A percentile compares a stretch with the other conserved stretches of the same genome.
Evolutionary conservation across 495 filamentous ascomycete species (phyloP).

Genomic region (Daldinia bambusicola): DNA sequence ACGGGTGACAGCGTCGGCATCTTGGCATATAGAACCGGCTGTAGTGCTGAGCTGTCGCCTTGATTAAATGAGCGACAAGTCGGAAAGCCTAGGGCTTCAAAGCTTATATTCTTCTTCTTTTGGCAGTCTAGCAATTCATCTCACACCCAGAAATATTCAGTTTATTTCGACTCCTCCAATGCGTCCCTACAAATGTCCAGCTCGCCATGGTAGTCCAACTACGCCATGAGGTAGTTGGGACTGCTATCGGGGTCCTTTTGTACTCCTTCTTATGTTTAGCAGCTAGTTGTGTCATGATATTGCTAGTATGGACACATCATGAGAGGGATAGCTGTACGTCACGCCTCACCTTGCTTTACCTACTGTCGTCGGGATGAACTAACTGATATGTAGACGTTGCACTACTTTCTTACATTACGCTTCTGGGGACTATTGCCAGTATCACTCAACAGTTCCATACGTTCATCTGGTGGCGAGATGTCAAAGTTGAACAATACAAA

Average conservation of each 20-base stretch:
- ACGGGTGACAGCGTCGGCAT: conserved; percentile 36
- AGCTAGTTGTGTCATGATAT: conserved; percentile 50
- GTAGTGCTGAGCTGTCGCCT: conserved; percentile 23
- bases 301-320: conserved; percentile 56
- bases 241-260: conserved; percentile 51
- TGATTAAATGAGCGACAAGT: conserved; percentile 14
- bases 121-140: conserved; percentile 9
- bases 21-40: conserved; percentile 34
- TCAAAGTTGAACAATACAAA: conserved; percentile 56
- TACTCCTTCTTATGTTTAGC: conserved; percentile 57
- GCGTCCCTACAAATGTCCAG: conserved; percentile 28
- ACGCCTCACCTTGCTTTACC: neutral
- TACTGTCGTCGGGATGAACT: neutral
- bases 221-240: conserved; percentile 52
- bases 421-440: conserved; percentile 54
- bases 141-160: conserved; percentile 5
- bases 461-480: conserved; percentile 52
- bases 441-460: conserved; percentile 61
- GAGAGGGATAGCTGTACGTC: conserved; percentile 60
- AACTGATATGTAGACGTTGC: conserved; percentile 52
- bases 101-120: conserved; percentile 23
- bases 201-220: conserved; percentile 55
- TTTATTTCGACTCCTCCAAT: conserved; percentile 18
- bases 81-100: conserved; percentile 23
- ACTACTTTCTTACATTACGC: conserved; percentile 53